Evolutionary conservation across 2,329 filamentous ascomycete species (phyloP).

Genomic region (Colletotrichum sp.): DNA sequence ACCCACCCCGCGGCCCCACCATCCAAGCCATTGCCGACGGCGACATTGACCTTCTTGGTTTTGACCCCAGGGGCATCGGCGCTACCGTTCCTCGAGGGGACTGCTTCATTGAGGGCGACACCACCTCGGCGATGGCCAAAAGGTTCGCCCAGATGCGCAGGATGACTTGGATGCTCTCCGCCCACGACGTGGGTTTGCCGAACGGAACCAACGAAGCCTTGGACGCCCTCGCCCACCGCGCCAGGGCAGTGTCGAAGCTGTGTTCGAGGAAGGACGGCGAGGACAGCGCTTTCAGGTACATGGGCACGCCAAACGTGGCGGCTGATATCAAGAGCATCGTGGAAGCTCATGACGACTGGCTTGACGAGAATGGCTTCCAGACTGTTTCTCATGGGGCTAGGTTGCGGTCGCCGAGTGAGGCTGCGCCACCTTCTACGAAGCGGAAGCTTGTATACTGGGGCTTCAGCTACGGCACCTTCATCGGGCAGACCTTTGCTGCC

Average conservation of each 20-base stretch:
- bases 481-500: conserved; percentile 39
- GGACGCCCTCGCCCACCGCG: conserved; percentile 29
- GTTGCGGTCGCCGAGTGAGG: background rate
- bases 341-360: conserved; percentile 14
- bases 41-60: conserved; percentile 49
- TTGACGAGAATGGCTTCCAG: conserved; percentile 8
- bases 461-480: conserved; percentile 40
- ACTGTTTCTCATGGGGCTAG: background rate
- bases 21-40: conserved; percentile 41
- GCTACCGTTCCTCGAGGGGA: conserved; percentile 42
- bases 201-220: conserved; percentile 38
- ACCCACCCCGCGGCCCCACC: conserved; percentile 24
- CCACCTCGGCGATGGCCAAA: conserved; percentile 21
- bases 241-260: conserved; percentile 33
- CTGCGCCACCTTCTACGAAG: conserved; percentile 5
- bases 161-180: conserved; percentile 33
- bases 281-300: conserved; percentile 12
- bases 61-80: conserved; percentile 51
- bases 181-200: conserved; percentile 34
- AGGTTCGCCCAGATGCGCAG: conserved; percentile 35
- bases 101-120: conserved; percentile 33
- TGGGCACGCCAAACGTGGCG: conserved; percentile 24
- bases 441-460: conserved; percentile 38
- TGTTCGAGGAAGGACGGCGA: conserved; percentile 33
- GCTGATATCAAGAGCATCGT: conserved; percentile 24